Evolutionary conservation across 2,329 filamentous ascomycete genomes (phyloP).

Genomic region (Keithomyces neogunnii): DNA sequence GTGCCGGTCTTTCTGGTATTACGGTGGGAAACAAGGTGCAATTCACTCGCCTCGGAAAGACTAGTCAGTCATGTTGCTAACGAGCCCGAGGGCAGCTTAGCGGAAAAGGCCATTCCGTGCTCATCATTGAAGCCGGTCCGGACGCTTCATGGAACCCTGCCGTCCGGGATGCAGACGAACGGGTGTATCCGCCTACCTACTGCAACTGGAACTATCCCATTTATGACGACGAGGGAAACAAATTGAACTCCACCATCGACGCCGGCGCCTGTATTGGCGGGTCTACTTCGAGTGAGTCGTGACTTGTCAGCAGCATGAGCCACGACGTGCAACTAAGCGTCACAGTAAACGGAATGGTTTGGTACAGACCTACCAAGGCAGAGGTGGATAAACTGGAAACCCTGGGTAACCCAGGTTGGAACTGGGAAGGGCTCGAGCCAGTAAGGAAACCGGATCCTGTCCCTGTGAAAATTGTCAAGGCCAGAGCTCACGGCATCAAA

Average conservation of each 20-base stretch:
- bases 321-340: neutral
- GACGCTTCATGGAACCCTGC: slow-evolving; percentile 14
- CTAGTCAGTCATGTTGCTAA: neutral
- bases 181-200: slow-evolving; percentile 9
- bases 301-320: neutral
- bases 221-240: slow-evolving; percentile 11
- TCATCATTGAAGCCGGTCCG: slow-evolving; percentile 16
- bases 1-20: slow-evolving; percentile 29
- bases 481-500: neutral
- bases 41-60: neutral
- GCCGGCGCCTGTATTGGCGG: slow-evolving; percentile 17
- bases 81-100: slow-evolving; percentile 11
- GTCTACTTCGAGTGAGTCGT: slow-evolving; percentile 14
- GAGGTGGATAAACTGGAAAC: slow-evolving; percentile 14
- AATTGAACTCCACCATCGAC: slow-evolving; percentile 9
- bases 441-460: slow-evolving; percentile 6
- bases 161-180: slow-evolving; percentile 10
- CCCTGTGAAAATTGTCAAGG: neutral
- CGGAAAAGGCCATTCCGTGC: slow-evolving; percentile 11
- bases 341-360: slow-evolving; percentile 17
- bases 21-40: slow-evolving; percentile 10
- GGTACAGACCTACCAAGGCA: slow-evolving; percentile 14
- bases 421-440: slow-evolving; percentile 23
- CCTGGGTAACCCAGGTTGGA: slow-evolving; percentile 19
- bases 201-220: slow-evolving; percentile 15